Base-by-base conservation (phyloP, 306 rosid species). In the Vicia faba region DNA sequence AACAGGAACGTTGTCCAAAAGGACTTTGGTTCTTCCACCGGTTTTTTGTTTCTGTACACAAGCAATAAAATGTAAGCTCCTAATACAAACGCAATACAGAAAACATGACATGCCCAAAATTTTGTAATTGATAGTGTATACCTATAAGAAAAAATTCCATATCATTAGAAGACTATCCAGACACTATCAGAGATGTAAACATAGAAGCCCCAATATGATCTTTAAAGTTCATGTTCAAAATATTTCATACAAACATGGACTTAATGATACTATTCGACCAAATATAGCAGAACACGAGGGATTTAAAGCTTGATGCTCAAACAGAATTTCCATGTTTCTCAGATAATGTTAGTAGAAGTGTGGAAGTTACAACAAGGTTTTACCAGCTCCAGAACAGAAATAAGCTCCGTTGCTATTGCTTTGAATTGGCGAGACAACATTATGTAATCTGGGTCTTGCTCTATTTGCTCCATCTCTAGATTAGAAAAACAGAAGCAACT, bases 311-410 rank as follows among this genome's bases (percentile, higher is more conserved):
- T 33, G 61, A 66, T 54, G 31, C 57, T 63, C 56, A 61, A 61
- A 69, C 15, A 39, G 25, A 60, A 69, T 58, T 60, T 69, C 54
- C 64, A 44, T 58, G 70, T 73, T 73, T 56, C 70, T 46, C 25
- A 58, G 51, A 46, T 36, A n/a, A 58, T 41, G 70, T 39, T 60
- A 49, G 60, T 53, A 36, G 63, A 57, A 73, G 56, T 25, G 31
- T 14, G 50, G 20, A 69, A 38, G 64, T 53, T 62, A 65, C 43
- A 80, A 65, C 43, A 80, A 13, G 61, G 15, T 46, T 28, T 77
- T 82, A 95, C 97, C 99, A 88, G 96, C 84, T 95, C 99, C 68
- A 95, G 84, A 78, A 87, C 92, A 82, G 97, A 90, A 81, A 95
- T 84, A 62, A 95, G 89, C 85, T 90, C 97, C 78, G 81, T 75